Conservation (phyloP, 192 early-diverging fungal species). For the Podila minutissima region DNA sequence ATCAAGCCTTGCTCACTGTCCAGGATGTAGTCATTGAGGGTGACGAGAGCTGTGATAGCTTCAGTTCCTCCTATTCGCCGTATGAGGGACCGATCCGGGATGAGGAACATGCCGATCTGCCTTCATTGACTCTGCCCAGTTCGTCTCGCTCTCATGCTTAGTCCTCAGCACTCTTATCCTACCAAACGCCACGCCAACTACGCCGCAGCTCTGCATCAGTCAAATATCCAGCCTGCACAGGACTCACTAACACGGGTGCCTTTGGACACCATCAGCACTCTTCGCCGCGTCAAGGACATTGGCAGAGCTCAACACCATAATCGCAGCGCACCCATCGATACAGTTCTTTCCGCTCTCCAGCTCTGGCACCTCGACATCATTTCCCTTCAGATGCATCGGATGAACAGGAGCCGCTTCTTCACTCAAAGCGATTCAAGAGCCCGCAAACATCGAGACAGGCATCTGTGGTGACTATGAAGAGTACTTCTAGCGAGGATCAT, state of each 20-base stretch:
- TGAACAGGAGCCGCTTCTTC: constrained; percentile 17
- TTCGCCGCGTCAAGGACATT: constrained; percentile 7
- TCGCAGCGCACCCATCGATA: constrained; percentile 12
- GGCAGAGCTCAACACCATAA: neutral
- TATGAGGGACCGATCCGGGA: neutral
- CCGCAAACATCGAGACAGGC: neutral
- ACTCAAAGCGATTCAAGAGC: neutral
- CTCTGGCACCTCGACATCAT: neutral
- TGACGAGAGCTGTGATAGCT: constrained; percentile 11
- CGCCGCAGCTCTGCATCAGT: neutral
- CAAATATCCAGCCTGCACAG: constrained; percentile 1
- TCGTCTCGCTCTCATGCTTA: neutral
- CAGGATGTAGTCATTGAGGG: constrained; percentile 28
- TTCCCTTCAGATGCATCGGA: neutral
- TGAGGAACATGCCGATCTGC: neutral
- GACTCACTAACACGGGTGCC: constrained; percentile 43
- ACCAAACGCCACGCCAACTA: neutral
- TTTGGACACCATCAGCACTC: constrained; percentile 12
- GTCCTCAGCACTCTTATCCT: neutral
- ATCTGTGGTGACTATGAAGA: neutral
- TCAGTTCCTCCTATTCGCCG: constrained; percentile 10
- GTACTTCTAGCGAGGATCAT: neutral
- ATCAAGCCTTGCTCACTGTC: constrained; percentile 23
- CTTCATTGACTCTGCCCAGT: neutral
- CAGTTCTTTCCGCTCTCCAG: constrained; percentile 18